Evolutionary conservation across 2,329 filamentous ascomycete species (phyloP).

Genomic region (Aspergillus novofumigatus): DNA sequence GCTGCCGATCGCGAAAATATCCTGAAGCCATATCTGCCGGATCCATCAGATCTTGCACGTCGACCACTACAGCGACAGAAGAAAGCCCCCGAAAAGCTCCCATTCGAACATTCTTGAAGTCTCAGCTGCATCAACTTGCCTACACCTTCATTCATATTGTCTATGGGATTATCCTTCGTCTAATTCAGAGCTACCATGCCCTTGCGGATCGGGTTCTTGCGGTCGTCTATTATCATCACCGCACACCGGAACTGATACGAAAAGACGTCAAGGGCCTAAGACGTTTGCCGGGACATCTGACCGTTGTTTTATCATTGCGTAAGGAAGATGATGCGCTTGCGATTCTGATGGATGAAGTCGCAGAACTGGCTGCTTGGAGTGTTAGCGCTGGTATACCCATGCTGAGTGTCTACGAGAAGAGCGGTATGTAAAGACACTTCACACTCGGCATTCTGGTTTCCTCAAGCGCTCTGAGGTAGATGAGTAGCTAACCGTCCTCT

Average conservation of each 20-base stretch:
- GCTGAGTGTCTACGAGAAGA: conserved; percentile 88
- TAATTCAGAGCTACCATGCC: conserved; percentile 74
- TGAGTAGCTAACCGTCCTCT: background rate
- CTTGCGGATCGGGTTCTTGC: conserved; percentile 73
- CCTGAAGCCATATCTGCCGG: conserved; percentile 51
- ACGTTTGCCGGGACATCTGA: conserved; percentile 78
- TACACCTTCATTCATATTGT: conserved; percentile 60
- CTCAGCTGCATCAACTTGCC: conserved; percentile 41
- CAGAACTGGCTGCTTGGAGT: conserved; percentile 91
- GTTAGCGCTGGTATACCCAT: conserved; percentile 81
- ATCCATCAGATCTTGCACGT: conserved; percentile 31
- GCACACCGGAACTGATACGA: conserved; percentile 86
- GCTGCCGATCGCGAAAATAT: conserved; percentile 48
- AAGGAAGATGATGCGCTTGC: conserved; percentile 72
- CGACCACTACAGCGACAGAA: conserved; percentile 21
- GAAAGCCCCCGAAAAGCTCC: conserved; percentile 33
- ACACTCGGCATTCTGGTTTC: background rate
- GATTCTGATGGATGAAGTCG: conserved; percentile 80
- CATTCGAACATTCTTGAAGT: conserved; percentile 42
- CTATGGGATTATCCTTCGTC: conserved; percentile 83
- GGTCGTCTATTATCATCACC: conserved; percentile 90
- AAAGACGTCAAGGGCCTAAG: conserved; percentile 74
- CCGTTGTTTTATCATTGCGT: conserved; percentile 72
- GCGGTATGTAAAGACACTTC: conserved; percentile 54
- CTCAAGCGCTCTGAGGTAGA: background rate